Evolutionary conservation across 1,284 basidiomycete species (phyloP).

Genomic region (Heterobasidion irregulare): DNA sequence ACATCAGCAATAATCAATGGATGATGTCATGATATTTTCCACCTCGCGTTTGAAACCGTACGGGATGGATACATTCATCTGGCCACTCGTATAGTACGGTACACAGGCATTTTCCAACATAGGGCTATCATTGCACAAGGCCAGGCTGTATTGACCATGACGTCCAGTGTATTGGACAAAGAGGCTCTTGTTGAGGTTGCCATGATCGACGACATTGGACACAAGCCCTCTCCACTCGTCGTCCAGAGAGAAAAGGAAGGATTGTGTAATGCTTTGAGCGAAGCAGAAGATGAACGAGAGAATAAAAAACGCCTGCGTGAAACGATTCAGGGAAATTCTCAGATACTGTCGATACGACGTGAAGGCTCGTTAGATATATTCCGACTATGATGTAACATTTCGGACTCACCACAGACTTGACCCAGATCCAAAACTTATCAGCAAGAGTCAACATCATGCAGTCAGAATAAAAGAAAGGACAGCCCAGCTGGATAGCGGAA

Average conservation of each 20-base stretch:
- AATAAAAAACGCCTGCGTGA: constrained; percentile 40
- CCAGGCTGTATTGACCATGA: constrained; percentile 24
- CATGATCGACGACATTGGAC: constrained; percentile 27
- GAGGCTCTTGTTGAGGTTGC: constrained; percentile 27
- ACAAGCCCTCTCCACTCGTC: constrained; percentile 29
- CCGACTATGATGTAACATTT: background rate
- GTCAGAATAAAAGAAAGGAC: background rate
- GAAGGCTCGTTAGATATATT: background rate
- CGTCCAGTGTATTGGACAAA: constrained; percentile 31
- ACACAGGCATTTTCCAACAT: constrained; percentile 17
- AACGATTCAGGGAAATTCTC: constrained; percentile 23
- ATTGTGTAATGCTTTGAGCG: constrained; percentile 33
- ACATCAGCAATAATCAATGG: background rate
- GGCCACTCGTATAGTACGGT: constrained; percentile 14
- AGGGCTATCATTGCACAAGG: constrained; percentile 41
- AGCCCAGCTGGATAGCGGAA: background rate
- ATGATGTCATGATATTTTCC: background rate
- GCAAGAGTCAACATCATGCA: background rate
- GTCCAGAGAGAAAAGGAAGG: constrained; percentile 39
- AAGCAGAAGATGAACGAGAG: constrained; percentile 24
- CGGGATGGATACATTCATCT: constrained; percentile 7
- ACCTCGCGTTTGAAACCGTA: constrained; percentile 5
- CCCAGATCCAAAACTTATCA: background rate
- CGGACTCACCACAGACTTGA: constrained; percentile 1
- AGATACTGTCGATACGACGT: constrained; percentile 18